phyloP scores from a whole-genome alignment of 2,329 filamentous ascomycete genomes.

The Colletotrichum cuscutae region DNA sequence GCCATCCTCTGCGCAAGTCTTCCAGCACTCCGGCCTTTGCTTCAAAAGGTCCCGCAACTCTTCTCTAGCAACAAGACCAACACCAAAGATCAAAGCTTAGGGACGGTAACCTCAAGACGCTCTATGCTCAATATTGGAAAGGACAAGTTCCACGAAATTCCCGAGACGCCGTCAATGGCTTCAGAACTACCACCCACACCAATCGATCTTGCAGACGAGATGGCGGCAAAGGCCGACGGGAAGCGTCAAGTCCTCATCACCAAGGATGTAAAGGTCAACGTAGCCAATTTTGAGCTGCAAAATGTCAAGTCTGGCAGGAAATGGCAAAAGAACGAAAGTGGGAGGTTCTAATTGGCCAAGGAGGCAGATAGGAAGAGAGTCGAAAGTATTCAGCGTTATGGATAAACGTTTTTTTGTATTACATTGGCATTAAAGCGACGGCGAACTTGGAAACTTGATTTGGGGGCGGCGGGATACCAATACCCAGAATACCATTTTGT shows the following conservation, averaged over 20 bases:
- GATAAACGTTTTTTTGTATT: not conserved
- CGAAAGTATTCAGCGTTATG: not conserved
- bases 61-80: slow-evolving; percentile 31
- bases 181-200: slow-evolving; percentile 13
- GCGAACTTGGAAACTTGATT: not conserved
- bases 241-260: slow-evolving; percentile 24
- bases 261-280: not conserved
- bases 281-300: slow-evolving; percentile 15
- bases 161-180: not conserved
- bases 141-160: slow-evolving; percentile 12
- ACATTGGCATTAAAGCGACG: slow-evolving; percentile 7
- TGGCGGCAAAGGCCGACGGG: slow-evolving; percentile 26
- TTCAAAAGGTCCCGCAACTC: slow-evolving; percentile 34
- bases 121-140: slow-evolving; percentile 15
- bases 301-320: not conserved
- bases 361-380: not conserved
- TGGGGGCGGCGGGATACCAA: not conserved
- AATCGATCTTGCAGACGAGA: slow-evolving; percentile 29
- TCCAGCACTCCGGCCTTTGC: slow-evolving; percentile 51
- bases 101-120: slow-evolving; percentile 1
- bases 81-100: not conserved
- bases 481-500: not conserved
- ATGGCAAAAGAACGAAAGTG: slow-evolving; percentile 4
- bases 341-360: not conserved
- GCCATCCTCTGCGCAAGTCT: slow-evolving; percentile 57